Base-by-base conservation (phyloP, 495 filamentous ascomycete species). In the Annulohypoxylon stygium region DNA sequence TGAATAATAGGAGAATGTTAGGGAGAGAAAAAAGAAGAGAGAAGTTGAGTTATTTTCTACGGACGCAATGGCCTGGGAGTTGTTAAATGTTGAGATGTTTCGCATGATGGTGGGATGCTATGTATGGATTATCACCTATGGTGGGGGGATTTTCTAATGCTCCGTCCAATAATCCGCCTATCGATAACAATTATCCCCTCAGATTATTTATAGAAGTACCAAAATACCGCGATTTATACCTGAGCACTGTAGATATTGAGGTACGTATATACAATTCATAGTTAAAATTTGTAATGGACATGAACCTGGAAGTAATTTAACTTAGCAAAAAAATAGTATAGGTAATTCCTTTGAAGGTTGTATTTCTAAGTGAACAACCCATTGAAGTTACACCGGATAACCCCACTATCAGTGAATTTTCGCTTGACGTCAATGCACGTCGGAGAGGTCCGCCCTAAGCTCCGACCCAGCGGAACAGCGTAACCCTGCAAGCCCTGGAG, bases 101-200 rank as follows among this genome's bases (percentile, higher is more conserved):
- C 67, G 72, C 59, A 58, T 75, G 72, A 75, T 61, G 72, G 72
- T 75, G 72, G 72, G 72, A 58, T 75, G 72, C 67, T 75, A 68
- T 67, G 58, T 47, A 25, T 55, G 59, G 60, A 26, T 55, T 64
- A 61, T 67, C 41, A 57, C 45, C 61, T 73, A 67, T 73, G 66
- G 78, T 80, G 75, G 68, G 67, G 70, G 57, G 66, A 53, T 60
- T 70, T 65, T 65, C 51, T 37, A 39, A 39, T 69, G 36, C 25
- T 64, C 60, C 67, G 67, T 45, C 14, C 30, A 10, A 63, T 63
- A 60, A 65, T 65, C 61, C 60, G 60, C 53, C 60, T 53, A 69
- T 69, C 67, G 58, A 69, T 63, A 64, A 65, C 30, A 26, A 43
- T 60, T 60, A 60, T 60, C 57, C 57, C 57, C 57, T 60, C 57